A percentile compares a stretch with the other conserved stretches of the same genome.
phyloP scores from a whole-genome alignment of 2,329 filamentous ascomycete genomes.

The Fusarium hostae region DNA sequence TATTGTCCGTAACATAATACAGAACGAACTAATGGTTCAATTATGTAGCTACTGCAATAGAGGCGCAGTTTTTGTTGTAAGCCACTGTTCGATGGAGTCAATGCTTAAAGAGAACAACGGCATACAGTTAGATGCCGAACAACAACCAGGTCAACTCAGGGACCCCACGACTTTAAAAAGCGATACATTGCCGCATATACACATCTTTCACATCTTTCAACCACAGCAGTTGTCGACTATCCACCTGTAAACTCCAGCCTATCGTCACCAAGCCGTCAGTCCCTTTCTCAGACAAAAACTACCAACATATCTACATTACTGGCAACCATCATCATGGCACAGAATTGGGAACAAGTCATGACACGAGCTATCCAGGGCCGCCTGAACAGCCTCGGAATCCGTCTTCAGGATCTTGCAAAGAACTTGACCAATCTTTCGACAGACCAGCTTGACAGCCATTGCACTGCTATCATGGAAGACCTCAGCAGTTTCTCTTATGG shows the following conservation, averaged over 20 bases:
- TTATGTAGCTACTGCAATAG: not conserved
- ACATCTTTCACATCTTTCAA: accelerated
- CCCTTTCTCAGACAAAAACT: accelerated
- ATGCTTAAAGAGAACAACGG: not conserved
- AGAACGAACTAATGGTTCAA: no score
- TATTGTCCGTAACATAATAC: not conserved
- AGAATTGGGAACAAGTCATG: not conserved
- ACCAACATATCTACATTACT: accelerated
- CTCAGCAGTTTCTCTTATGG: not conserved
- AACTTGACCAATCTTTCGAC: not conserved
- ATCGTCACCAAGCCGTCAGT: accelerated
- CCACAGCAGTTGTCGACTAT: no score
- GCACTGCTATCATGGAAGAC: not conserved
- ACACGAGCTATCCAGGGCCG: not conserved
- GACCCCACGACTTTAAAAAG: not conserved
- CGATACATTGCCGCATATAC: accelerated
- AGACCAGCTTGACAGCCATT: not conserved
- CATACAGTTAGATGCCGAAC: not conserved
- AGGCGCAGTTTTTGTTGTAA: not conserved
- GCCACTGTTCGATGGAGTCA: not conserved
- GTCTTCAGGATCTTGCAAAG: not conserved
- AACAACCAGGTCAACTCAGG: accelerated
- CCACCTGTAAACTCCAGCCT: not conserved
- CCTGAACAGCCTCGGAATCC: not conserved
- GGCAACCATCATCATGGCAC: accelerated